Evolutionary conservation across 2,329 filamentous ascomycete species (phyloP), one percentile per base, ranked within the genome.

Genomic region (Pseudocercospora pini-densiflorae): DNA sequence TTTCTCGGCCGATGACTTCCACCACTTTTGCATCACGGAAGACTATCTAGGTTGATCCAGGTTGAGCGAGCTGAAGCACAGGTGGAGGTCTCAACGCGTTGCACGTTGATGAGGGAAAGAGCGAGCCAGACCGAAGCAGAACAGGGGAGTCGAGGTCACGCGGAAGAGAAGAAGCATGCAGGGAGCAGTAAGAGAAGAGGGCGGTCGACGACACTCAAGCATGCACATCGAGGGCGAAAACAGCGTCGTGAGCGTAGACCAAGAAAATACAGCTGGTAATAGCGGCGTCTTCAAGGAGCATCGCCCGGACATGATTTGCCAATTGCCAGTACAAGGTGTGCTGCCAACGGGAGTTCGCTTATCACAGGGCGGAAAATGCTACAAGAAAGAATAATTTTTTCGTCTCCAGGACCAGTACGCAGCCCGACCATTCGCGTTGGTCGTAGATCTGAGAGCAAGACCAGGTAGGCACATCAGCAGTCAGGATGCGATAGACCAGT

Each of bases 51-150:
- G 10, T 58, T 33, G 54, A 49, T 49, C n/a, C 27, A 14, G 29
- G 10, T 58, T 33, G n/a, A 58, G 27, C 54, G 54, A 31, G 24
- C 31, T 57, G 27, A 29, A 29, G 27, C 27, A 27, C 29, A 55
- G 24, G 29, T 23, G 21, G 29, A 36, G 27, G n/a, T 58, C 54
- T 36, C 54, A 58, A 58, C 54, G 54, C 31, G 54, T 58, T 31
- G 54, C 29, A 40, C n/a, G 27, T 36, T 33, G 21, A 36, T 58
- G 54, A 40, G 54, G 19, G 29, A 24, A 21, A 12, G 47, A 23
- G 47, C 23, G 47, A 27, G 47, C 47, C 21, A 51, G 47, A 27
- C 5, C 47, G 47, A 49, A 10, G 12, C 33, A 14, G 33, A 36
- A 12, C 12, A 36, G 33, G 47, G 10, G 9, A 14, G 23, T 51